Conservation (phyloP, 257 asterid genomes). For the Rehmannia glutinosa region DNA sequence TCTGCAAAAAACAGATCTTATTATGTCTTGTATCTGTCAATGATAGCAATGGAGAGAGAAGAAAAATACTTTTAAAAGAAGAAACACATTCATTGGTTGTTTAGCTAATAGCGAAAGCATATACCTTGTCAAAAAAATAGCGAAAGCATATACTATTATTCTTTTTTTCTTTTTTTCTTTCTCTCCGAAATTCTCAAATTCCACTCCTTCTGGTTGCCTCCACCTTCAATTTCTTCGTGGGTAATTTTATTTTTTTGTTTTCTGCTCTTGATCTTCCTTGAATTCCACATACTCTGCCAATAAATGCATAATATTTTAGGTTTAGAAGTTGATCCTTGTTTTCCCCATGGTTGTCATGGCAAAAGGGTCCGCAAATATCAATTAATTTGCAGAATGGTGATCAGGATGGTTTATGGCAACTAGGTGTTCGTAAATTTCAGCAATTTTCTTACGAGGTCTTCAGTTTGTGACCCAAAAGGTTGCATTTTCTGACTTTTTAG, state of each 20-base stretch:
- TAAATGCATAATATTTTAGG: neutral
- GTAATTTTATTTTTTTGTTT: neutral
- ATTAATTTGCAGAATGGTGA: slow-evolving; percentile 8
- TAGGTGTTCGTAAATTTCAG: slow-evolving; percentile 17
- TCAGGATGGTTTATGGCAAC: slow-evolving; percentile 22
- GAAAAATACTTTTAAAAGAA: no score
- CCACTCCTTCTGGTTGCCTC: no score
- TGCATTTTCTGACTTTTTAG: neutral
- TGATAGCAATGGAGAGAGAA: neutral
- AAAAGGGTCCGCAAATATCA: slow-evolving; percentile 19
- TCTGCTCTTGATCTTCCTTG: neutral
- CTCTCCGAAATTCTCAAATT: no score
- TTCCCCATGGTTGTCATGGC: neutral
- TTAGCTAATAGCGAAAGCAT: no score
- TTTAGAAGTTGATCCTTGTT: neutral
- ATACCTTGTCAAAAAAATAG: no score
- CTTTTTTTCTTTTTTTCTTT: neutral
- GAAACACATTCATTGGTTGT: no score
- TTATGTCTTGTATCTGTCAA: no score
- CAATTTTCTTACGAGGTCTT: neutral
- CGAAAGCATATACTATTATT: no score
- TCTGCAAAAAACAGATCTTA: no score
- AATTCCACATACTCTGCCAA: slow-evolving; percentile 1
- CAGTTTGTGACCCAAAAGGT: slow-evolving; percentile 7
- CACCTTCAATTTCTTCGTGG: no score